A percentile compares a stretch with the other conserved stretches of the same genome.
These are phyloP conservation scores for Bipolaris cookei DNA, from an alignment of 2,329 filamentous ascomycete genomes.

Conservation along the genomic window DNA sequence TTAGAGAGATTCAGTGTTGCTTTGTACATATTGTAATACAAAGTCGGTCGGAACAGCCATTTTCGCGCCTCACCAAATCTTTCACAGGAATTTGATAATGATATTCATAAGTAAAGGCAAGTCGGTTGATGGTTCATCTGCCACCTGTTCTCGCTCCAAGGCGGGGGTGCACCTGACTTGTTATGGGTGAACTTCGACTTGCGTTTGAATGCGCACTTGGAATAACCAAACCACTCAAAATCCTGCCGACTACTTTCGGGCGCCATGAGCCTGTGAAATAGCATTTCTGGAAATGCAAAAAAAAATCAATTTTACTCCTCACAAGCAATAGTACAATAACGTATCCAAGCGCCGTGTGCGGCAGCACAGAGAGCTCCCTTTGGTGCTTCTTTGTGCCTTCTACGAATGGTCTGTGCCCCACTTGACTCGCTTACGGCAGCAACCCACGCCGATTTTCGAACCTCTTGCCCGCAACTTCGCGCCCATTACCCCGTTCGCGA, in stretches of 20 bases:
- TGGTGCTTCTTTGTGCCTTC: slow-evolving; percentile 21
- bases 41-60: slow-evolving; percentile 20
- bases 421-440: slow-evolving; percentile 19
- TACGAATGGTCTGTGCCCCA: slow-evolving; percentile 16
- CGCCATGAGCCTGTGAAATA: not conserved
- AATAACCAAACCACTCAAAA: not conserved
- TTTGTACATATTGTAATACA: slow-evolving; percentile 34
- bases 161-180: not conserved
- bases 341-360: slow-evolving; percentile 12
- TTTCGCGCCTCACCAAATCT: slow-evolving; percentile 14
- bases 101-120: not conserved
- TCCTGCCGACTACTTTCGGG: no score
- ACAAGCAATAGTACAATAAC: slow-evolving; percentile 2
- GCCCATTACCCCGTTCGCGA: slow-evolving; percentile 39
- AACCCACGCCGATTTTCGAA: slow-evolving; percentile 21
- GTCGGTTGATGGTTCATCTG: not conserved
- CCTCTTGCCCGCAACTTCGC: slow-evolving; percentile 37
- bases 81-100: not conserved
- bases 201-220: slow-evolving; percentile 7
- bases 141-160: not conserved
- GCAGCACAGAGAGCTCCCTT: slow-evolving; percentile 15
- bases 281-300: not conserved
- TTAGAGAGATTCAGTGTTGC: slow-evolving; percentile 18
- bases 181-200: slow-evolving; percentile 25
- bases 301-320: not conserved